phyloP scores from a whole-genome alignment of 108 stramenopile species.

The Cyclotella kingstonii region DNA sequence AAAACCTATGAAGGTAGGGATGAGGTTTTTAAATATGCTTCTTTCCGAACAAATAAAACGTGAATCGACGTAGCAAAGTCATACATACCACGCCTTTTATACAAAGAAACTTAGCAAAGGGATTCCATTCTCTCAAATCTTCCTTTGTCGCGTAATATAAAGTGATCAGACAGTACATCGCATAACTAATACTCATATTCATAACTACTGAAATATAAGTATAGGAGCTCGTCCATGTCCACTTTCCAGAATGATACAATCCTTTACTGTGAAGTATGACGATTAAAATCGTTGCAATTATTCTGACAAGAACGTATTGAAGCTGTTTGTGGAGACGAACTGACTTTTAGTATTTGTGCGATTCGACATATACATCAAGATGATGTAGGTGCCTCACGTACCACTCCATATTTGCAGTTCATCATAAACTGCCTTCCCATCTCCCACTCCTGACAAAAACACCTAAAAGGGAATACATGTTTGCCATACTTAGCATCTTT shows the following conservation, averaged over 20 bases:
- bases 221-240: slow-evolving; percentile 27
- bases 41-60: not conserved
- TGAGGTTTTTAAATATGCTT: not conserved
- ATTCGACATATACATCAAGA: not conserved
- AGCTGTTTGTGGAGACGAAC: slow-evolving; percentile 75
- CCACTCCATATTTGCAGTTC: slow-evolving; percentile 57
- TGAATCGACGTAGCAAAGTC: not conserved
- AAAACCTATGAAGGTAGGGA: slow-evolving; percentile 23
- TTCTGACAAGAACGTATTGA: slow-evolving; percentile 61
- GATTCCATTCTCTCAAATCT: slow-evolving; percentile 54
- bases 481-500: slow-evolving; percentile 30
- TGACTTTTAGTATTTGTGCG: no score
- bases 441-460: slow-evolving; percentile 16
- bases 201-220: slow-evolving; percentile 34
- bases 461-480: slow-evolving; percentile 21
- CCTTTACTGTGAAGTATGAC: slow-evolving; percentile 33
- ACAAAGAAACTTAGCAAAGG: slow-evolving; percentile 61
- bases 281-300: slow-evolving; percentile 31
- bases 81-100: slow-evolving; percentile 53
- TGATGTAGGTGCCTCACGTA: not conserved
- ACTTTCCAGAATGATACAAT: slow-evolving; percentile 20
- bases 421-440: slow-evolving; percentile 48
- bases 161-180: slow-evolving; percentile 56
- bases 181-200: slow-evolving; percentile 51
- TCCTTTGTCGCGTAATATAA: slow-evolving; percentile 47